A percentile compares a stretch with the other conserved stretches of the same genome.
phyloP scores from a whole-genome alignment of 805 yeast species.

The Metschnikowia proteae region DNA sequence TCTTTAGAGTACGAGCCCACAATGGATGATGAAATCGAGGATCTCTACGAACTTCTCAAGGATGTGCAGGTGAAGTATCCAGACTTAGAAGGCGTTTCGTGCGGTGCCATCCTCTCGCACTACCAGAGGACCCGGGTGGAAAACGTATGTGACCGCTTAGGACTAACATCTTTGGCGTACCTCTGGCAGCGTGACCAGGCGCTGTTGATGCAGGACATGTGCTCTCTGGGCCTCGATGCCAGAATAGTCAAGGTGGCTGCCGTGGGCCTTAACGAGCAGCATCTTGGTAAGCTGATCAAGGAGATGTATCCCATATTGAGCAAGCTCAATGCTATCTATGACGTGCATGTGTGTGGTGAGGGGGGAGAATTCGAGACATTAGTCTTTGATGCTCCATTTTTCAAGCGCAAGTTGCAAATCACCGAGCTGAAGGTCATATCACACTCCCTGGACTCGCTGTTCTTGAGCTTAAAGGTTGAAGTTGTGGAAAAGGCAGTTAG shows the following conservation, averaged over 20 bases:
- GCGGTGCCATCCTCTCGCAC: slow-evolving; percentile 94
- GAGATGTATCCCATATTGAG: slow-evolving; percentile 58
- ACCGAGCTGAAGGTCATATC: slow-evolving; percentile 36
- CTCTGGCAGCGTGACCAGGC: slow-evolving; percentile 89
- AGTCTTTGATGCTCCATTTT: slow-evolving; percentile 88
- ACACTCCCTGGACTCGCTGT: slow-evolving; percentile 69
- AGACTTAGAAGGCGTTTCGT: slow-evolving; percentile 79
- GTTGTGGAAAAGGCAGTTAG: slow-evolving; percentile 34
- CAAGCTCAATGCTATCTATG: slow-evolving; percentile 59
- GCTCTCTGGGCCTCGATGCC: slow-evolving; percentile 65
- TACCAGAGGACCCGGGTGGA: slow-evolving; percentile 95
- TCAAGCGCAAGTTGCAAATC: slow-evolving; percentile 48
- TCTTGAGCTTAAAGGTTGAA: slow-evolving; percentile 53
- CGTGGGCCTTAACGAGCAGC: slow-evolving; percentile 62
- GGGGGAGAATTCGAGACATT: slow-evolving; percentile 98
- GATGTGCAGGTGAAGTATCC: slow-evolving; percentile 54
- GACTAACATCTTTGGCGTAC: slow-evolving; percentile 65
- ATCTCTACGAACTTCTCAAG: slow-evolving; percentile 53
- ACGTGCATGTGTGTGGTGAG: slow-evolving; percentile 95
- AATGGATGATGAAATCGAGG: slow-evolving; percentile 82
- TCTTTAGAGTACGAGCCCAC: slow-evolving; percentile 68
- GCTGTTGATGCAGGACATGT: slow-evolving; percentile 80
- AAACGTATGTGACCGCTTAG: slow-evolving; percentile 74
- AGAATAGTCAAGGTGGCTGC: slow-evolving; percentile 91
- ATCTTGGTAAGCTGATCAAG: slow-evolving; percentile 66